These are phyloP conservation scores for Daldinia sp. DNA, from an alignment of 2,329 filamentous ascomycete genomes.

Conservation along the genomic window DNA sequence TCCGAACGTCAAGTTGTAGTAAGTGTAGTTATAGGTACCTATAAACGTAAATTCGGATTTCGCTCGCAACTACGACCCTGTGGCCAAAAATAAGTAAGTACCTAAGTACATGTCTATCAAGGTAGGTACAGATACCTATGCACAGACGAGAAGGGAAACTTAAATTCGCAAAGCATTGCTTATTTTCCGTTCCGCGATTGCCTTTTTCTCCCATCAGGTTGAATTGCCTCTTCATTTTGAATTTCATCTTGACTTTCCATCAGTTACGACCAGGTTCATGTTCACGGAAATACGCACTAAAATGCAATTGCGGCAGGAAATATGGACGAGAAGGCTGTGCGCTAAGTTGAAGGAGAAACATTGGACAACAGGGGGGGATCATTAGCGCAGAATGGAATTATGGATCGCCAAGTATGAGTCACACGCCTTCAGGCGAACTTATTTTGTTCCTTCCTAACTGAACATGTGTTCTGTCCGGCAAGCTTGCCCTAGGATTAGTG, in stretches of 20 bases:
- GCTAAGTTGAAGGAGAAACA: slow-evolving; percentile 19
- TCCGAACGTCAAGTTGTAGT: neutral
- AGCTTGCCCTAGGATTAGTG: slow-evolving; percentile 19
- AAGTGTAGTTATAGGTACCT: no score
- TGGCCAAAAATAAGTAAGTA: slow-evolving; percentile 4
- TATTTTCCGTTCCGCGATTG: neutral
- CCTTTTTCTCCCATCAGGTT: neutral
- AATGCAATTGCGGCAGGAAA: slow-evolving; percentile 12
- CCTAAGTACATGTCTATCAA: no score
- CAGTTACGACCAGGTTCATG: slow-evolving; percentile 5
- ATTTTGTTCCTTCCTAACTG: slow-evolving; percentile 40
- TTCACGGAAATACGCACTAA: neutral
- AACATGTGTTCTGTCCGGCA: slow-evolving; percentile 6
- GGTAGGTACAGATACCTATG: neutral
- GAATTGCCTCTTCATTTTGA: neutral
- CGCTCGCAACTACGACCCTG: neutral
- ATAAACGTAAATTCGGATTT: neutral
- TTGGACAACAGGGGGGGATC: slow-evolving; percentile 24
- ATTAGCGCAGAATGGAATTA: slow-evolving; percentile 24
- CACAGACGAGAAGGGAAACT: neutral
- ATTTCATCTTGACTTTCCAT: slow-evolving; percentile 1
- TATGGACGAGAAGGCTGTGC: slow-evolving; percentile 35
- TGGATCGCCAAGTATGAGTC: slow-evolving; percentile 41
- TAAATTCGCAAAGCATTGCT: slow-evolving; percentile 22
- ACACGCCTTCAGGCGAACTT: slow-evolving; percentile 38